A percentile compares a stretch with the other conserved stretches of the same genome.
These are phyloP conservation scores for Corniculantispora saksenae DNA, from an alignment of 2,329 filamentous ascomycete genomes.

Conservation along the genomic window DNA sequence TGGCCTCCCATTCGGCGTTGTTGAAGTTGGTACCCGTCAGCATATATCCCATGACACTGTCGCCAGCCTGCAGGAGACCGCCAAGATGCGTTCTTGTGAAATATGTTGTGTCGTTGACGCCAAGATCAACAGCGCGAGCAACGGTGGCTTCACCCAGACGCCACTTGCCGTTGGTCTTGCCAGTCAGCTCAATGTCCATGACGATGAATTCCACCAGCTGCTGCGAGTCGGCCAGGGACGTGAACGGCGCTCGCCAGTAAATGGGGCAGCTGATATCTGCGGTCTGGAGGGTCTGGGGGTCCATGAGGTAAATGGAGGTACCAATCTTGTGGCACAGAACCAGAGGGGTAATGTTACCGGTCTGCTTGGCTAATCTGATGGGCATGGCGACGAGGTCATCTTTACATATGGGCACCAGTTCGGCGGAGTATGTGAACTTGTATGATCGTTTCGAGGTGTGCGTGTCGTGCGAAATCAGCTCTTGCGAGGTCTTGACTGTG, in stretches of 20 bases:
- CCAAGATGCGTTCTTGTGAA: constrained; percentile 90
- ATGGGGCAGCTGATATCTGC: constrained; percentile 78
- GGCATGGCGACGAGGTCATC: constrained; percentile 95
- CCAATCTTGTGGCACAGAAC: constrained; percentile 85
- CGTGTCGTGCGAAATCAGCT: constrained; percentile 89
- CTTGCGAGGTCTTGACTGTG: constrained; percentile 72
- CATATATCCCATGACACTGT: constrained; percentile 94
- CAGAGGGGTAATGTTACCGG: constrained; percentile 86
- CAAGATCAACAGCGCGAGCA: constrained; percentile 82
- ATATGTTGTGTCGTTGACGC: constrained; percentile 82
- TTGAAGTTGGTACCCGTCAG: constrained; percentile 90
- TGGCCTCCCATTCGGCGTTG: constrained; percentile 78
- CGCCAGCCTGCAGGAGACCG: constrained; percentile 79
- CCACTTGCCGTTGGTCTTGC: constrained; percentile 76
- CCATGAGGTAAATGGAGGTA: constrained; percentile 84
- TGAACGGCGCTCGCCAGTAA: constrained; percentile 91
- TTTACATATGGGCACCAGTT: constrained; percentile 93
- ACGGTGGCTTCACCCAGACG: constrained; percentile 85
- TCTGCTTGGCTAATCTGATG: constrained; percentile 80
- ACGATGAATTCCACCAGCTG: constrained; percentile 91
- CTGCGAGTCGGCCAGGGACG: constrained; percentile 76
- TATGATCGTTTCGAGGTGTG: constrained; percentile 90
- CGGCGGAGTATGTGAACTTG: constrained; percentile 90
- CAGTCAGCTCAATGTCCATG: constrained; percentile 86
- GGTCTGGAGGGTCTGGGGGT: constrained; percentile 87